Percentiles rank a stretch among this genome's conserved stretches.
Evolutionary conservation across 768 basidiomycete genomes (phyloP).

Genomic region (Rhizopogon rudus): DNA sequence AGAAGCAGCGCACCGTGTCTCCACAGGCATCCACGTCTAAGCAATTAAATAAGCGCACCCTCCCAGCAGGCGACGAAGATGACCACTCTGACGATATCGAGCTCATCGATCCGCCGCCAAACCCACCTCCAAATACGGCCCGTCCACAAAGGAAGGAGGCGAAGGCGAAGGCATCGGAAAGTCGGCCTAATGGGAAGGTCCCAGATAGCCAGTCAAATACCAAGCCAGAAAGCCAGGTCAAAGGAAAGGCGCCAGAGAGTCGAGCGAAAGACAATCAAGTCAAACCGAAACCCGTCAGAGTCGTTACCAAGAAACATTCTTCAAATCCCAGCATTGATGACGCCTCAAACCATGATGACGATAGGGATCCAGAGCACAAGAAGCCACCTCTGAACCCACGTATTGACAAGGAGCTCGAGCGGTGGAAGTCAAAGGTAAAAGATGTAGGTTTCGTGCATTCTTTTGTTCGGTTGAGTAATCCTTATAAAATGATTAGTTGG

Average conservation of each 20-base stretch:
- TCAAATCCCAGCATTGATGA: conserved; percentile 8
- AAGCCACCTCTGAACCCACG: neutral
- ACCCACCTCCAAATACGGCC: conserved; percentile 9
- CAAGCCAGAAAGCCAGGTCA: conserved; percentile 4
- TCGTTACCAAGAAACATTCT: conserved; percentile 5
- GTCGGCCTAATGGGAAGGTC: neutral
- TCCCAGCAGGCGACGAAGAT: neutral
- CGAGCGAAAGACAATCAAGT: neutral
- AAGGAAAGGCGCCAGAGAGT: neutral
- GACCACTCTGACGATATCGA: conserved; percentile 1
- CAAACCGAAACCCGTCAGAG: neutral
- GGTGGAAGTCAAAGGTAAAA: conserved; percentile 26
- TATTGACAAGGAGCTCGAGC: conserved; percentile 20
- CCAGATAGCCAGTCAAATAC: conserved; percentile 3
- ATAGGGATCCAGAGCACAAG: neutral
- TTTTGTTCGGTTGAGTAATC: neutral
- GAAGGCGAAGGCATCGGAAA: conserved; percentile 9
- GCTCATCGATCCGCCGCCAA: conserved; percentile 4
- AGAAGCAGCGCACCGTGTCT: conserved; percentile 12
- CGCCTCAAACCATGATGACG: neutral
- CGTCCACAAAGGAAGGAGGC: neutral
- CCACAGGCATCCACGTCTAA: conserved; percentile 16
- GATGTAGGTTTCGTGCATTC: conserved; percentile 11
- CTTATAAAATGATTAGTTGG: conserved; percentile 14
- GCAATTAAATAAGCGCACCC: neutral